A percentile compares a stretch with the other conserved stretches of the same genome.
phyloP scores from a whole-genome alignment of 345 rosid species.

The Barbarea vulgaris region DNA sequence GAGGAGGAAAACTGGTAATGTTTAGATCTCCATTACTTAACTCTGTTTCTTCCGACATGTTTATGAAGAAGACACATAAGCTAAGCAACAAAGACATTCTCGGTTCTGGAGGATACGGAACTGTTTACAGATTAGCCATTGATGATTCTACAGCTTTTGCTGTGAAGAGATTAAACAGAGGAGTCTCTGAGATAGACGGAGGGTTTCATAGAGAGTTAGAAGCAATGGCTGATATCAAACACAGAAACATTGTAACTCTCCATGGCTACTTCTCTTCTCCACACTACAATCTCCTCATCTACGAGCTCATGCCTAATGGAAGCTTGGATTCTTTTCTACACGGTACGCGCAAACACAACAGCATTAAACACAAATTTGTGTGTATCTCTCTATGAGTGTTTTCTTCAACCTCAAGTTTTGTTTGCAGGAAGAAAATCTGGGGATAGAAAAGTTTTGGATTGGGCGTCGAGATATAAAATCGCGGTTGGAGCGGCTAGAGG shows the following conservation, averaged over 20 bases:
- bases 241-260: constrained; percentile 79
- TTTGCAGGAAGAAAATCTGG: constrained; percentile 53
- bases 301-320: constrained; percentile 89
- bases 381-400: background rate
- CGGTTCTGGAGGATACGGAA: constrained; percentile 82
- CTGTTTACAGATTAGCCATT: constrained; percentile 63
- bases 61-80: constrained; percentile 66
- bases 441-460: constrained; percentile 53
- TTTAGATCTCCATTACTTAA: constrained; percentile 61
- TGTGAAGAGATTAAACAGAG: constrained; percentile 74
- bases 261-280: constrained; percentile 71
- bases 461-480: constrained; percentile 62
- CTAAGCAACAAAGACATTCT: constrained; percentile 73
- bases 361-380: background rate
- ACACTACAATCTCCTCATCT: constrained; percentile 73
- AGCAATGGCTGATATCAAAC: constrained; percentile 91
- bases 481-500: constrained; percentile 91
- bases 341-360: constrained; percentile 41
- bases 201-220: constrained; percentile 79
- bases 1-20: constrained; percentile 82
- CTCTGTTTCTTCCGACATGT: constrained; percentile 53
- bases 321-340: constrained; percentile 64
- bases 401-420: constrained; percentile 3
- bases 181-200: constrained; percentile 66
- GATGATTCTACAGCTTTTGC: constrained; percentile 63